Evolutionary conservation across 768 basidiomycete genomes (phyloP).

Genomic region (Russula olivacea): DNA sequence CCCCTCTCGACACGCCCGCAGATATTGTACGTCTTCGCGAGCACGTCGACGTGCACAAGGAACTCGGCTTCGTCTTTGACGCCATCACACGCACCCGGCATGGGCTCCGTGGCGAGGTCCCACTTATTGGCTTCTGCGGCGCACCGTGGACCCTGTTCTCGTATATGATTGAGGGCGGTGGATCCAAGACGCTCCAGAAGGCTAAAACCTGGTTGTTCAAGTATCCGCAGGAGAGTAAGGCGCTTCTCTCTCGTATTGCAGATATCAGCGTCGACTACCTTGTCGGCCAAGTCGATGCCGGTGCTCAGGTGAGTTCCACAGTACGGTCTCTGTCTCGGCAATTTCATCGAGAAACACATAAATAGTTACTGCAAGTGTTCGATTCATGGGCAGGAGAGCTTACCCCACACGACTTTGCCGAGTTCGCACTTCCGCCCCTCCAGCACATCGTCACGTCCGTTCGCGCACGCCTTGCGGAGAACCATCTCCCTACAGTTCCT

Average conservation of each 20-base stretch:
- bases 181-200: conserved; percentile 84
- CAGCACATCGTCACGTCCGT: conserved; percentile 68
- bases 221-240: conserved; percentile 77
- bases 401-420: conserved; percentile 76
- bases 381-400: conserved; percentile 96
- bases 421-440: conserved; percentile 79
- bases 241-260: conserved; percentile 73
- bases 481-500: conserved; percentile 55
- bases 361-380: conserved; percentile 89
- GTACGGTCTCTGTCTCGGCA: neutral
- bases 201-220: conserved; percentile 93
- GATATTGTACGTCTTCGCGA: conserved; percentile 59
- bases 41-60: conserved; percentile 72
- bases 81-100: conserved; percentile 83
- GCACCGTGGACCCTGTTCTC: conserved; percentile 98
- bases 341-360: neutral
- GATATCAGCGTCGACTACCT: conserved; percentile 84
- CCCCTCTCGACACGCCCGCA: conserved; percentile 71
- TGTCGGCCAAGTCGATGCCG: conserved; percentile 89
- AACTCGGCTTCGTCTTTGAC: conserved; percentile 87
- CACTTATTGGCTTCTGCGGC: conserved; percentile 94
- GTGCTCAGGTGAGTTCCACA: conserved; percentile 74
- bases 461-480: conserved; percentile 47
- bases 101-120: conserved; percentile 80
- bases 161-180: conserved; percentile 98